phyloP scores from a whole-genome alignment of 2,329 filamentous ascomycete genomes.

The Sarocladium strictum region DNA sequence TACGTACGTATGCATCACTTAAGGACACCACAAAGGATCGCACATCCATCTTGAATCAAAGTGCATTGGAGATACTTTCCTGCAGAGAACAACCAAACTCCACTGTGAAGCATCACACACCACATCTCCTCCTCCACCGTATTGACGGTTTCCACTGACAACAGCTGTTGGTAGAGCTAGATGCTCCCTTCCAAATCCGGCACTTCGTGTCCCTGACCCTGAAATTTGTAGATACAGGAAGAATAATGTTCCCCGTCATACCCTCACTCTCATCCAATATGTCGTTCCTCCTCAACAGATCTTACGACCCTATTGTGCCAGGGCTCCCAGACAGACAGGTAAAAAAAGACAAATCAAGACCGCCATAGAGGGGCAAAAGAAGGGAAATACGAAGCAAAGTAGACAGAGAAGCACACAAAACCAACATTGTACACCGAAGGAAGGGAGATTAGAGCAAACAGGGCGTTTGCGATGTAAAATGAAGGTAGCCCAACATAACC shows the following conservation, averaged over 20 bases:
- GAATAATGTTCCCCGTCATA: background rate
- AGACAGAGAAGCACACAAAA: background rate
- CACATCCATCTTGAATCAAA: background rate
- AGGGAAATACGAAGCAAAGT: background rate
- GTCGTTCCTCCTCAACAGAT: background rate
- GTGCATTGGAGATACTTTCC: slow-evolving; percentile 1
- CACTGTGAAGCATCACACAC: background rate
- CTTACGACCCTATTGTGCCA: background rate
- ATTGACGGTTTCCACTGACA: background rate
- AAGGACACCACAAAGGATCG: no score
- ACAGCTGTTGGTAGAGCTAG: background rate
- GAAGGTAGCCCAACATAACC: slow-evolving; percentile 3
- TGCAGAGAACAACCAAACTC: slow-evolving; percentile 4
- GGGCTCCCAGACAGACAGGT: background rate
- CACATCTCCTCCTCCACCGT: background rate
- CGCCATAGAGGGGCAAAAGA: background rate
- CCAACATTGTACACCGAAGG: slow-evolving; percentile 8
- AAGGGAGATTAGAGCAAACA: slow-evolving; percentile 7
- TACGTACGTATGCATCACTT: no score
- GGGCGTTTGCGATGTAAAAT: slow-evolving; percentile 1
- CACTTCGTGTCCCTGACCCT: background rate
- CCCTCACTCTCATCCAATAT: background rate
- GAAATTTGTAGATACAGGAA: slow-evolving; percentile 1
- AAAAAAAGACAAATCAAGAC: background rate
- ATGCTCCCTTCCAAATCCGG: background rate